Base-by-base conservation (phyloP, 768 basidiomycete genomes). In the Dictyophora rubrovolvata region DNA sequence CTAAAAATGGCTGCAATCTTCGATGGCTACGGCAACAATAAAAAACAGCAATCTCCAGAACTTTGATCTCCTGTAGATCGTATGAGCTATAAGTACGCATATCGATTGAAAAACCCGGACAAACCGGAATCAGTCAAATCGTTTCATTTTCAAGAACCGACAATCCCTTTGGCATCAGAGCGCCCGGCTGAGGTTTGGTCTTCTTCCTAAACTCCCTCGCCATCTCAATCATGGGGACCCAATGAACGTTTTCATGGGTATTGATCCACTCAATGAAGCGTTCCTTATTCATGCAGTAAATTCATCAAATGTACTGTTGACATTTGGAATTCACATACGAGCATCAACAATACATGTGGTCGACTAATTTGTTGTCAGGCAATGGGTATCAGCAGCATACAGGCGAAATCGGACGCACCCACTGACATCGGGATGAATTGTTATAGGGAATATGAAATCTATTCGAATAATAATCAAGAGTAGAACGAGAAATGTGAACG, bases 381-480 rank as follows among this genome's bases (percentile, higher is more conserved):
- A 16, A 47, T 37, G 20, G 23, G 16, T 14, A 53, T 33, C 11
- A 0, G 48, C 5, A 9, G 50, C 28, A n/a, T 12, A 6, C 33
- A 35, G 16, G 42, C 23, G 55, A 54, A 23, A 42, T 65, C 50
- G 59, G 20, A 66, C 79, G 64, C 69, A 79, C 78, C 85, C 85
- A 65, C 82, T 82, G 21, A 86, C 85, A 63, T 89, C 86, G 1
- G 87, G 87, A 64, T 89, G 87, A 46, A 90, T 86, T 1, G 87
- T 88, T 59, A 89, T 79, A 0, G 86, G 86, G 64, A 87, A 85
- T n/a, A 84, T 77, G 59, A 85, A 84, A 67, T 80, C 76, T 59
- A 42, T 28, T 28, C 28, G 28, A 42, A 42, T 14, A 42, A 4
- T 9, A n/a, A 12, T 28, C 7, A 28, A 28, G 28, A 28, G 28